Evolutionary conservation across 768 basidiomycete genomes (phyloP).

Genomic region (Collybia sordida): DNA sequence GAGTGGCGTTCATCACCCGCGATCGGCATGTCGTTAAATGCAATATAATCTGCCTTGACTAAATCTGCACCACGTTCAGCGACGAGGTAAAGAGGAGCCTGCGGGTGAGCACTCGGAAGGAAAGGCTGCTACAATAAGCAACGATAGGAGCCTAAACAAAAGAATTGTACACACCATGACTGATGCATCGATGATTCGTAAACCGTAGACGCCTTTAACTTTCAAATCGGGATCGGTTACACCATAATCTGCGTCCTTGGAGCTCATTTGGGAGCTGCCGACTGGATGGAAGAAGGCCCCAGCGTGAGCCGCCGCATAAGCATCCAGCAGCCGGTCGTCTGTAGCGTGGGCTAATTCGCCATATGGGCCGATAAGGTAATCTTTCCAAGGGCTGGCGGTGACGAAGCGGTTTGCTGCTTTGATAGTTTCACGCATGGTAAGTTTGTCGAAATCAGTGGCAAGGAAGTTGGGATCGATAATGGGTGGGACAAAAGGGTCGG

Average conservation of each 20-base stretch:
- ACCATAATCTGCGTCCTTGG: conserved; percentile 9
- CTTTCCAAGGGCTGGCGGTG: conserved; percentile 11
- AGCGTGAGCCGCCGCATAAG: neutral
- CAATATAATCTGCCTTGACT: no score
- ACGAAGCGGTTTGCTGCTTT: conserved; percentile 14
- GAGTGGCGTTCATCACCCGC: no score
- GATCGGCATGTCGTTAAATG: no score
- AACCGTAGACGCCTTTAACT: conserved; percentile 13
- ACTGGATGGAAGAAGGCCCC: conserved; percentile 7
- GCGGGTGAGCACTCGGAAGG: no score
- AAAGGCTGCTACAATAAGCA: no score
- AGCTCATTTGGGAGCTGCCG: conserved; percentile 13
- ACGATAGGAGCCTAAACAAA: no score
- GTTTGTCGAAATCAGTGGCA: conserved; percentile 11
- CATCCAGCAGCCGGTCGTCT: neutral
- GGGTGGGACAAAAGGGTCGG: conserved; percentile 9
- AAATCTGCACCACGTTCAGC: no score
- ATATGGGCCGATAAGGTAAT: conserved; percentile 9
- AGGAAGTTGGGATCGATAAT: conserved; percentile 15
- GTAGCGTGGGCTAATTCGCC: conserved; percentile 10
- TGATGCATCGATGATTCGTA: conserved; percentile 17
- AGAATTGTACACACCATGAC: conserved; percentile 10
- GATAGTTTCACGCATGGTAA: conserved; percentile 13
- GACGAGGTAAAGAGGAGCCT: no score
- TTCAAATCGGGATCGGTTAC: conserved; percentile 17